These are phyloP conservation scores for Leucosporidium scottii DNA, from an alignment of 768 basidiomycete genomes.

Conservation along the genomic window DNA sequence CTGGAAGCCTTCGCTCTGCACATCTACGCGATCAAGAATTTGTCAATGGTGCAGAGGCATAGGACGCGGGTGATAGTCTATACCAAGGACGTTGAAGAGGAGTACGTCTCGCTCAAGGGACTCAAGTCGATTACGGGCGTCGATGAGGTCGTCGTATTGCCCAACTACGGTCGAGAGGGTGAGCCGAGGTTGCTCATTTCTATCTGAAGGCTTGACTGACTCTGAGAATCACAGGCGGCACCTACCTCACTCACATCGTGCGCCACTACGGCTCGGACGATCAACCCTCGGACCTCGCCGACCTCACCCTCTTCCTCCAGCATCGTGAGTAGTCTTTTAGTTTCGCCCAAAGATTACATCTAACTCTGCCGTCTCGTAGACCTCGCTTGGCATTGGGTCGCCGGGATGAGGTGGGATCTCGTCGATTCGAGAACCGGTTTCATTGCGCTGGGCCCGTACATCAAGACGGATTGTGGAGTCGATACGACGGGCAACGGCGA, in stretches of 20 bases:
- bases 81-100: not conserved
- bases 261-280: not conserved
- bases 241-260: conserved; percentile 16
- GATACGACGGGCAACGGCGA: conserved; percentile 35
- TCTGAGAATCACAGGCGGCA: conserved; percentile 9
- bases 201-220: too few species aligned
- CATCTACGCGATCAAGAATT: not conserved
- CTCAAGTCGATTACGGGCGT: not conserved
- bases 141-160: conserved; percentile 7
- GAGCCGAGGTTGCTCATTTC: not conserved
- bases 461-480: conserved; percentile 29
- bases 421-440: conserved; percentile 7
- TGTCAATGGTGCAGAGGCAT: not conserved
- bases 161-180: conserved; percentile 10
- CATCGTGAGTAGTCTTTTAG: not conserved
- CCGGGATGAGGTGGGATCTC: conserved; percentile 1
- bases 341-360: too few species aligned
- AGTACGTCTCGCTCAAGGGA: not conserved
- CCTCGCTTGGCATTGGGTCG: conserved; percentile 9
- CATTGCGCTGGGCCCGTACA: conserved; percentile 3
- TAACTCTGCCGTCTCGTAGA: not conserved
- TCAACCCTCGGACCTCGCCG: not conserved
- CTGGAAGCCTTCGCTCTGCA: not conserved
- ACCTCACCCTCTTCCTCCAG: conserved; percentile 17
- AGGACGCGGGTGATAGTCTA: conserved; percentile 3